These are phyloP conservation scores for Apiospora sp. DNA, from an alignment of 2,329 filamentous ascomycete species.

Conservation along the genomic window DNA sequence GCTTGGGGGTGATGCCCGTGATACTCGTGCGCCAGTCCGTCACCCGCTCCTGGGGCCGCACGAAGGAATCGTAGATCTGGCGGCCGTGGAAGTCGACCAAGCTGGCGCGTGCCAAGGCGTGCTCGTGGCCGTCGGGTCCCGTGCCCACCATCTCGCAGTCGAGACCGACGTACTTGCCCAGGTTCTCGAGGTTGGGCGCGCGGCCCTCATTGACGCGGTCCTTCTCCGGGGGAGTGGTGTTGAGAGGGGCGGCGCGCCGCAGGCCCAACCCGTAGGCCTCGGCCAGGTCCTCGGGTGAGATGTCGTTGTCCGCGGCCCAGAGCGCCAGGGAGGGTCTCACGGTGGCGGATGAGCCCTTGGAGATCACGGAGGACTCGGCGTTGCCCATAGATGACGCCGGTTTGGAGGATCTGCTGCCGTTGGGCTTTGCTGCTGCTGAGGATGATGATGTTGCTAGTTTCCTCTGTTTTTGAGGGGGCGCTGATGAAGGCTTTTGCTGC, in stretches of 20 bases:
- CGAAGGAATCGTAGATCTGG: slow-evolving; percentile 94
- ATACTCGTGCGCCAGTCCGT: slow-evolving; percentile 91
- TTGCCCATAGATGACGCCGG: slow-evolving; percentile 60
- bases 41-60: slow-evolving; percentile 78
- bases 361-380: slow-evolving; percentile 58
- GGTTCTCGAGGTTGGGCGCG: slow-evolving; percentile 58
- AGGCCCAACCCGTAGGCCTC: slow-evolving; percentile 67
- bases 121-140: slow-evolving; percentile 72
- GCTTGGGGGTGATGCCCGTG: slow-evolving; percentile 79
- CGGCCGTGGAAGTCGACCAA: slow-evolving; percentile 93
- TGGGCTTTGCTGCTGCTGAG: slow-evolving; percentile 27
- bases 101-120: slow-evolving; percentile 84
- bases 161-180: slow-evolving; percentile 90
- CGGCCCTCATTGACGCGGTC: slow-evolving; percentile 71
- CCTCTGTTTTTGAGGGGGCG: slow-evolving; percentile 30
- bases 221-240: slow-evolving; percentile 41
- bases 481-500: slow-evolving; percentile 41
- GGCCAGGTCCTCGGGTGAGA: slow-evolving; percentile 66
- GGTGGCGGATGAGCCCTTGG: slow-evolving; percentile 47
- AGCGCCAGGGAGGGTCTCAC: slow-evolving; percentile 64
- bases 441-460: slow-evolving; percentile 22
- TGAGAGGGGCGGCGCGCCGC: slow-evolving; percentile 53
- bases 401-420: slow-evolving; percentile 32
- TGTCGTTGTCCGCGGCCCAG: slow-evolving; percentile 68
- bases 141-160: slow-evolving; percentile 99